These are phyloP conservation scores for Lactarius quietus DNA, from an alignment of 768 basidiomycete genomes.

Conservation along the genomic window DNA sequence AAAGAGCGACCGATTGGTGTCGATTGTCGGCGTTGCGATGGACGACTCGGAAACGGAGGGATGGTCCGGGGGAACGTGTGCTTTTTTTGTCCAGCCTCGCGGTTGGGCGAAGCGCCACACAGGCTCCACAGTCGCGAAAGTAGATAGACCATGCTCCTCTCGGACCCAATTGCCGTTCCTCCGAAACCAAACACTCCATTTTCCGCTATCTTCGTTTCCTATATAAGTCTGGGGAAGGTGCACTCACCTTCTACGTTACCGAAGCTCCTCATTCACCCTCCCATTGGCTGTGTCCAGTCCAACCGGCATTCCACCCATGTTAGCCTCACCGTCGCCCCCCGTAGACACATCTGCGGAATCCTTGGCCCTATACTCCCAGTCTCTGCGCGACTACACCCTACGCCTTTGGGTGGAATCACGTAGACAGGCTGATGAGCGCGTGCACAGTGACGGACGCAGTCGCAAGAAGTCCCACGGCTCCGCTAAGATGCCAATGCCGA, in stretches of 20 bases:
- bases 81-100: neutral
- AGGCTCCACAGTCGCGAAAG: constrained; percentile 7
- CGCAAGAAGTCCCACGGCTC: constrained; percentile 23
- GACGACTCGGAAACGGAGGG: neutral
- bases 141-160: neutral
- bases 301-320: constrained; percentile 2
- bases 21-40: constrained; percentile 5
- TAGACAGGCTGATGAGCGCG: constrained; percentile 50
- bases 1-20: neutral
- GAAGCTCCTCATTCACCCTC: neutral
- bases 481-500: constrained; percentile 6
- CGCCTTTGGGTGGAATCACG: constrained; percentile 64
- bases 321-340: constrained; percentile 6
- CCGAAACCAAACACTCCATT: neutral
- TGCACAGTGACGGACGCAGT: constrained; percentile 26
- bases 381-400: constrained; percentile 65
- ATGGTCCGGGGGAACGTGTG: neutral
- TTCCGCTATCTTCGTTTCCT: neutral
- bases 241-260: neutral
- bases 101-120: constrained; percentile 15
- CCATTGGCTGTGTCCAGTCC: neutral
- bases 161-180: constrained; percentile 9
- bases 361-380: constrained; percentile 54
- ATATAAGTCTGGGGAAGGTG: constrained; percentile 10
- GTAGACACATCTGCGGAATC: constrained; percentile 12